Conservation (phyloP, 495 filamentous ascomycete species). For the Tuber calosporum region DNA sequence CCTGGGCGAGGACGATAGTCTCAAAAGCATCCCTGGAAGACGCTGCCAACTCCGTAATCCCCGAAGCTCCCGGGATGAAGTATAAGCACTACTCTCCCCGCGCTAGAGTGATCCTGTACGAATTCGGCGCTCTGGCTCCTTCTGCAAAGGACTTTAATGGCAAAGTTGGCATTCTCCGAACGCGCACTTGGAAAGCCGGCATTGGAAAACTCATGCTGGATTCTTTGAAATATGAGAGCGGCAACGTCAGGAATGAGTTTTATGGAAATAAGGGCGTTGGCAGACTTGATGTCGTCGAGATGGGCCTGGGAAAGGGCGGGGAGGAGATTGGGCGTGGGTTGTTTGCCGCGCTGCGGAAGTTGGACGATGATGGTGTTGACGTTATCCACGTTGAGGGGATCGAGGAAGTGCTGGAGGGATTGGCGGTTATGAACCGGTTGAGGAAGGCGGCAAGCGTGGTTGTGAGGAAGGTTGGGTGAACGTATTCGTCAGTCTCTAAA, state of each 20-base stretch:
- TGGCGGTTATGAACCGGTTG: slow-evolving; percentile 91
- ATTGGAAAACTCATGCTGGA: slow-evolving; percentile 11
- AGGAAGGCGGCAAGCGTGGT: slow-evolving; percentile 66
- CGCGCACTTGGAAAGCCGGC: slow-evolving; percentile 43
- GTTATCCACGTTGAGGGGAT: slow-evolving; percentile 91
- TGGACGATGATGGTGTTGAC: slow-evolving; percentile 71
- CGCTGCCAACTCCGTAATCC: slow-evolving; percentile 48
- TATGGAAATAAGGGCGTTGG: slow-evolving; percentile 32
- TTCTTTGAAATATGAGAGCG: slow-evolving; percentile 42
- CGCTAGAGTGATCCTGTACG: slow-evolving; percentile 77
- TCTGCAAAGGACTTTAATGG: slow-evolving; percentile 7
- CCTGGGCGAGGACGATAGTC: slow-evolving; percentile 66
- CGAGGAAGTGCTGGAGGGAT: slow-evolving; percentile 75
- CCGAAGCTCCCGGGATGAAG: slow-evolving; percentile 94
- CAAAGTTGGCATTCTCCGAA: slow-evolving; percentile 41
- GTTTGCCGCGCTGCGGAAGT: slow-evolving; percentile 76
- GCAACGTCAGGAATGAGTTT: slow-evolving; percentile 19
- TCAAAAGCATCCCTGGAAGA: slow-evolving; percentile 66
- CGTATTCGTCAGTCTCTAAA: not conserved
- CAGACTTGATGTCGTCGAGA: slow-evolving; percentile 48
- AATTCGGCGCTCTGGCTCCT: slow-evolving; percentile 47
- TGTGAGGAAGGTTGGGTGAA: slow-evolving; percentile 28
- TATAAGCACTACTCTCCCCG: slow-evolving; percentile 96
- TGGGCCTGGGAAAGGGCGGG: slow-evolving; percentile 60
- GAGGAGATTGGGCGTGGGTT: slow-evolving; percentile 72